These are phyloP conservation scores for Pichia sp. DNA, from an alignment of 1,139 yeast genomes.

Conservation along the genomic window DNA sequence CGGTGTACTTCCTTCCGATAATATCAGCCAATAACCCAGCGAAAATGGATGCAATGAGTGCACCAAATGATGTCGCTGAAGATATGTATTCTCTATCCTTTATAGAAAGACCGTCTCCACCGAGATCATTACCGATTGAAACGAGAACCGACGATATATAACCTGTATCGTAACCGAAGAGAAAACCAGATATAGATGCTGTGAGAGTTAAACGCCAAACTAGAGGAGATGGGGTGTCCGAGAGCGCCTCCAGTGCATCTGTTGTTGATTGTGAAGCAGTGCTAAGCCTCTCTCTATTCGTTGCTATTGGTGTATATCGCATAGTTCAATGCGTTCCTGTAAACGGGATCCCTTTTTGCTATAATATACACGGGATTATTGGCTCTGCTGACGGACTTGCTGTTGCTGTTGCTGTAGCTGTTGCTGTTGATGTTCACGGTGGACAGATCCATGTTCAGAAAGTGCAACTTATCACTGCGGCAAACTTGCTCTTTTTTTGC, in stretches of 20 bases:
- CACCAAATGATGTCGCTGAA: slow-evolving; percentile 52
- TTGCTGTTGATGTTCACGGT: no score
- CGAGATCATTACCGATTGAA: slow-evolving; percentile 44
- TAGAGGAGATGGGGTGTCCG: slow-evolving; percentile 16
- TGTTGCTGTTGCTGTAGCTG: no score
- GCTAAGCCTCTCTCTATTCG: no score
- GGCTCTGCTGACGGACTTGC: no score
- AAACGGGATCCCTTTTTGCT: no score
- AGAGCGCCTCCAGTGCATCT: slow-evolving; percentile 3
- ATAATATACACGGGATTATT: no score
- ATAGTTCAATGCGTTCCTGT: no score
- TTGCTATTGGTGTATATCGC: no score
- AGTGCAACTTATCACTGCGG: no score
- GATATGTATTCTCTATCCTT: slow-evolving; percentile 50
- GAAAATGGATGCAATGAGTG: slow-evolving; percentile 43
- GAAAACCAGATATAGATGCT: slow-evolving; percentile 48
- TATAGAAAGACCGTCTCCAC: slow-evolving; percentile 33
- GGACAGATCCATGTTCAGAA: no score
- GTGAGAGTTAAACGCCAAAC: slow-evolving; percentile 21
- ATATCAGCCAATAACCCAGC: slow-evolving; percentile 47
- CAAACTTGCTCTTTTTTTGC: no score
- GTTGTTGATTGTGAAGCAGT: slow-evolving; percentile 1
- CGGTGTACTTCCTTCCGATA: slow-evolving; percentile 40
- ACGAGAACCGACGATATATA: slow-evolving; percentile 54
- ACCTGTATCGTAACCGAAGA: slow-evolving; percentile 61